phyloP scores from a whole-genome alignment of 495 filamentous ascomycete genomes.

The Aspergillus asperescens region DNA sequence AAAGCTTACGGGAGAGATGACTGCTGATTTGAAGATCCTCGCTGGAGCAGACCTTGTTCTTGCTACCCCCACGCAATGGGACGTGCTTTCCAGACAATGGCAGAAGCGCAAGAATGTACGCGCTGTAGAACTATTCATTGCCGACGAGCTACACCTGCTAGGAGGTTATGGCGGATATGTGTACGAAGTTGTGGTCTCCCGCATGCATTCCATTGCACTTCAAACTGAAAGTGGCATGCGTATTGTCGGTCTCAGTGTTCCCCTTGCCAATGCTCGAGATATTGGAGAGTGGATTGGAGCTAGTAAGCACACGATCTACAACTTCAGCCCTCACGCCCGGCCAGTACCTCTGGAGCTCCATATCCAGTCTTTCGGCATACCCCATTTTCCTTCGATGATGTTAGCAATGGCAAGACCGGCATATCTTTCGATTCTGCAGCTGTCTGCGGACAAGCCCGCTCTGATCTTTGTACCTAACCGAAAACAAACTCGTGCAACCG shows the following conservation, averaged over 20 bases:
- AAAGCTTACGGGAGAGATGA: constrained; percentile 91
- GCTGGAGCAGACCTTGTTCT: constrained; percentile 87
- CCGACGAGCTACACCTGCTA: constrained; percentile 95
- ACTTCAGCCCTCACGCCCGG: constrained; percentile 90
- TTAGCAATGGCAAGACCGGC: constrained; percentile 94
- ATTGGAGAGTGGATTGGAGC: constrained; percentile 98
- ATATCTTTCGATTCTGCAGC: constrained; percentile 77
- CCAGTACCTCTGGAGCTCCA: constrained; percentile 87
- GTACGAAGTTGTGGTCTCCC: constrained; percentile 92
- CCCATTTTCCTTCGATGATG: constrained; percentile 97
- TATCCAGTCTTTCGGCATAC: constrained; percentile 91
- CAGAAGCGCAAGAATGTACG: constrained; percentile 93
- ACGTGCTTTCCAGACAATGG: constrained; percentile 92
- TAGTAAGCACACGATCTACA: constrained; percentile 97
- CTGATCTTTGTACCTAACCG: constrained; percentile 87
- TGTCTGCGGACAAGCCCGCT: constrained; percentile 82
- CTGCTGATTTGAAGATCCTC: constrained; percentile 83
- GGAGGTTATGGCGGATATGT: constrained; percentile 84
- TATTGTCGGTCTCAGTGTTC: constrained; percentile 86
- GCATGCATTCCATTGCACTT: constrained; percentile 93
- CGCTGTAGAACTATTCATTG: constrained; percentile 85
- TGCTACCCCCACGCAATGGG: constrained; percentile 91
- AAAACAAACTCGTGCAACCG: constrained; percentile 85
- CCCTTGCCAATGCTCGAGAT: constrained; percentile 85
- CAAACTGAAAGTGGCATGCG: constrained; percentile 82